A percentile compares a stretch with the other conserved stretches of the same genome.
These are phyloP conservation scores for Boletales sp. DNA, from an alignment of 768 basidiomycete species.

Conservation along the genomic window DNA sequence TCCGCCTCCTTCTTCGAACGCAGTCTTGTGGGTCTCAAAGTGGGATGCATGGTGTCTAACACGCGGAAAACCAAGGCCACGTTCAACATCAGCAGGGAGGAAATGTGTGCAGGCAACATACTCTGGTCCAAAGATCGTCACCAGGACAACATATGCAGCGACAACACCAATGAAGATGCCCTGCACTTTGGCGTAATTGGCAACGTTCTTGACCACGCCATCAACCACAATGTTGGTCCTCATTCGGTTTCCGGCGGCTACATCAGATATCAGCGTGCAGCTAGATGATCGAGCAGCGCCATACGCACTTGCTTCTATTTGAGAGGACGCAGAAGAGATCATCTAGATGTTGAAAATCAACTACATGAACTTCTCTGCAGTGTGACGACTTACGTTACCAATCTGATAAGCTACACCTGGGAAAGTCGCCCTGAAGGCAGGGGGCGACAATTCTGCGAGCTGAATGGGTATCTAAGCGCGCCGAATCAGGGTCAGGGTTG, in stretches of 20 bases:
- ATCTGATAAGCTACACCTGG: slow-evolving; percentile 83
- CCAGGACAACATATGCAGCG: slow-evolving; percentile 68
- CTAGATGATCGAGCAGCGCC: background rate
- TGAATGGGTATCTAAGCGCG: slow-evolving; percentile 62
- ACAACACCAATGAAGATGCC: slow-evolving; percentile 88
- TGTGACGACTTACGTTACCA: slow-evolving; percentile 48
- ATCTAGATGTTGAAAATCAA: slow-evolving; percentile 33
- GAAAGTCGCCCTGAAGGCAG: slow-evolving; percentile 86
- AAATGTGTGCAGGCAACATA: slow-evolving; percentile 32
- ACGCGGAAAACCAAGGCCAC: background rate
- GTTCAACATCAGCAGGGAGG: background rate
- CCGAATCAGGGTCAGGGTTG: background rate
- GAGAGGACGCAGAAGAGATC: slow-evolving; percentile 70
- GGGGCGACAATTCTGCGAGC: slow-evolving; percentile 80
- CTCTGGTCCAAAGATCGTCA: slow-evolving; percentile 79
- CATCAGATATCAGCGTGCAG: background rate
- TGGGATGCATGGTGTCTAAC: slow-evolving; percentile 65
- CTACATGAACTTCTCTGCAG: background rate
- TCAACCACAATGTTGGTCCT: slow-evolving; percentile 43
- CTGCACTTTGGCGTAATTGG: slow-evolving; percentile 75
- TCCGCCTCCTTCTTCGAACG: slow-evolving; percentile 73
- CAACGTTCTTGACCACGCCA: slow-evolving; percentile 39
- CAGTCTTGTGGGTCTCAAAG: slow-evolving; percentile 81
- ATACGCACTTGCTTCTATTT: slow-evolving; percentile 34
- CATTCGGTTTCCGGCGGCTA: slow-evolving; percentile 58